phyloP scores from a whole-genome alignment of 139 green algal genomes.

The Penium margaritaceum region DNA sequence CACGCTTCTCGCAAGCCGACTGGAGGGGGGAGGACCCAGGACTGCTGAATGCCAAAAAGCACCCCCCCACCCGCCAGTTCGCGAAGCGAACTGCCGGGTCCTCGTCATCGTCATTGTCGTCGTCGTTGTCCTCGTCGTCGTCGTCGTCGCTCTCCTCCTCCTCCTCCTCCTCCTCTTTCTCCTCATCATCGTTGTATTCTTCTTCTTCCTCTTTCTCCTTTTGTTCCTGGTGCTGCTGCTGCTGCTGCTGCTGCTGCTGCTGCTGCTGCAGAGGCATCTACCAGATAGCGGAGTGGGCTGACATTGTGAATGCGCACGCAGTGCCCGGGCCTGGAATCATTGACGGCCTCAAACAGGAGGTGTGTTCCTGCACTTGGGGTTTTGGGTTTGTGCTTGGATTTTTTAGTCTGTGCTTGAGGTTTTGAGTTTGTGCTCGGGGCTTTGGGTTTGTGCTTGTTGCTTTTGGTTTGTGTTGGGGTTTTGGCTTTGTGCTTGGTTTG shows the following conservation, averaged over 20 bases:
- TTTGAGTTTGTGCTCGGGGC: no score
- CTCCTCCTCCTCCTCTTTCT: neutral
- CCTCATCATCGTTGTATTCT: neutral
- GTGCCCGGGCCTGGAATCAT: conserved; percentile 92
- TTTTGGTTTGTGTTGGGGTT: no score
- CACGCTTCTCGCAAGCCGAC: no score
- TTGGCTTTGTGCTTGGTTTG: no score
- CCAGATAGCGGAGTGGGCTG: conserved; percentile 86
- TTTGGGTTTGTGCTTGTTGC: no score
- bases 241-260: neutral
- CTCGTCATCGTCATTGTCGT: neutral
- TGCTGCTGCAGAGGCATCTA: conserved; percentile 64
- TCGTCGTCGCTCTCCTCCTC: neutral
- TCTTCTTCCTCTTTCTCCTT: neutral
- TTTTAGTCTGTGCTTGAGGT: no score
- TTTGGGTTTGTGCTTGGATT: neutral
- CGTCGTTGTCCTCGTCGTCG: neutral
- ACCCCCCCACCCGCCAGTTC: no score
- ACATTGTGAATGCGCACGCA: conserved; percentile 96
- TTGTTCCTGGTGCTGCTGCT: neutral
- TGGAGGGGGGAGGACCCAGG: no score
- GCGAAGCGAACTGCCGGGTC: no score
- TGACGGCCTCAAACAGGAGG: conserved; percentile 77
- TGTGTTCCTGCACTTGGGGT: conserved; percentile 31
- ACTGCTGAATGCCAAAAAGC: no score